phyloP scores from a whole-genome alignment of 768 basidiomycete genomes.

The Amanita rubescens region DNA sequence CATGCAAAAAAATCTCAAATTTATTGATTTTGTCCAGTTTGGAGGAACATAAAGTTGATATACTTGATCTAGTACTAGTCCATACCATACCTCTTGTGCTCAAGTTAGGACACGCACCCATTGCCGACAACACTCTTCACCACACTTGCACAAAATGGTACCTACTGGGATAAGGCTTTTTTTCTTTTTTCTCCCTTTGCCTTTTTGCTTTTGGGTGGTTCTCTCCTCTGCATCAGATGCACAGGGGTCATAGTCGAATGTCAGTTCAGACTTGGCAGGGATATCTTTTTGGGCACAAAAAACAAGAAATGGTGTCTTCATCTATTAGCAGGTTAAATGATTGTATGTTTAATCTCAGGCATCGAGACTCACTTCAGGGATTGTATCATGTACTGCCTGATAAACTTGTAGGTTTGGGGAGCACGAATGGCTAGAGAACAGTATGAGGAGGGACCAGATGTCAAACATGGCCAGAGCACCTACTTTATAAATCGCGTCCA shows the following conservation, averaged over 20 bases:
- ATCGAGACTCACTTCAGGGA: conserved; percentile 36
- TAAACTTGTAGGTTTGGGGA: conserved; percentile 50
- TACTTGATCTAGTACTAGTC: too few species aligned
- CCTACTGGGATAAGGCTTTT: conserved; percentile 24
- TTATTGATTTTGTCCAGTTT: too few species aligned
- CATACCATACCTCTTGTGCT: too few species aligned
- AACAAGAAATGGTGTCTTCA: conserved; percentile 54
- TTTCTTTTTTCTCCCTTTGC: background rate
- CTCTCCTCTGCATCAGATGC: background rate
- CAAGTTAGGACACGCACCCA: conserved; percentile 20
- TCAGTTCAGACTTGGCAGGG: conserved; percentile 45
- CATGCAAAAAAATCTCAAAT: too few species aligned
- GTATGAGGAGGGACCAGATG: background rate
- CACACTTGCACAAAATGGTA: conserved; percentile 30
- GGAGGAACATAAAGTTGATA: too few species aligned
- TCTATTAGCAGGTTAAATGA: conserved; percentile 22
- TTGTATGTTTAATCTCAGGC: background rate
- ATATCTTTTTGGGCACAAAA: conserved; percentile 48
- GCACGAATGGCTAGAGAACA: conserved; percentile 54
- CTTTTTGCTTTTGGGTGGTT: background rate
- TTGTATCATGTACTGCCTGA: conserved; percentile 55
- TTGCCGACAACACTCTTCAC: conserved; percentile 26
- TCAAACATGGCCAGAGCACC: conserved; percentile 14
- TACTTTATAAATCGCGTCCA: conserved; percentile 76
- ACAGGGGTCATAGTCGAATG: conserved; percentile 56